Percentiles rank a stretch among this genome's conserved stretches.
phyloP scores from a whole-genome alignment of 2,329 filamentous ascomycete genomes.

The Colletotrichum sp. region DNA sequence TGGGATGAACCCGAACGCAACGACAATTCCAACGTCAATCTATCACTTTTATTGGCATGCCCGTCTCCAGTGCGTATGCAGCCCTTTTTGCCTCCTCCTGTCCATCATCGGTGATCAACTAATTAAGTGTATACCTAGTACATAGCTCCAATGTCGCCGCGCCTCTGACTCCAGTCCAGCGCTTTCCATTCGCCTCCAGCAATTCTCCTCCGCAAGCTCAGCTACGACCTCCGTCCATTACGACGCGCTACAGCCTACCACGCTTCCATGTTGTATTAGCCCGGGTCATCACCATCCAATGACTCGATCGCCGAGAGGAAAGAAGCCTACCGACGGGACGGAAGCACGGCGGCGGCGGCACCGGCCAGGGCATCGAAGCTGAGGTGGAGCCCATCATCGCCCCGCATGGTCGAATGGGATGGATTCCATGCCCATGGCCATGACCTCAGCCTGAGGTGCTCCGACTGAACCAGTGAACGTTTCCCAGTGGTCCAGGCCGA shows the following conservation, averaged over 20 bases:
- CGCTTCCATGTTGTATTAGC: not conserved
- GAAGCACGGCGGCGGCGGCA: not conserved
- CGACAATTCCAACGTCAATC: conserved; percentile 7
- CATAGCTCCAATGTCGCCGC: not conserved
- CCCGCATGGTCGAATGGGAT: conserved; percentile 9
- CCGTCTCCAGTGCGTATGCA: not conserved
- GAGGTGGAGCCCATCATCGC: not conserved
- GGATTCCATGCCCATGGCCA: conserved; percentile 3
- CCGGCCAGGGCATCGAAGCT: not conserved
- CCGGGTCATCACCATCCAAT: not conserved
- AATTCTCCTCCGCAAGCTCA: not conserved
- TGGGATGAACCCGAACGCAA: conserved; percentile 8
- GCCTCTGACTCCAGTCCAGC: not conserved
- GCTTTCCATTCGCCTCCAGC: not conserved
- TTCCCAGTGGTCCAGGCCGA: not conserved
- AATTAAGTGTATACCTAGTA: not conserved
- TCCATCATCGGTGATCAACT: not conserved
- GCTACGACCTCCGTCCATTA: not conserved
- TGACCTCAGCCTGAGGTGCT: conserved; percentile 1
- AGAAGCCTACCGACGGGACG: not conserved
- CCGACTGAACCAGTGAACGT: not conserved
- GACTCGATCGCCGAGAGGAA: not conserved
- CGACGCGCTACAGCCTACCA: not conserved
- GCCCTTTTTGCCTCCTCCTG: conserved; percentile 7
- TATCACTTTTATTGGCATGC: not conserved